Evolutionary conservation across 1,284 basidiomycete species (phyloP).

Genomic region (Sphagnurus paluster): DNA sequence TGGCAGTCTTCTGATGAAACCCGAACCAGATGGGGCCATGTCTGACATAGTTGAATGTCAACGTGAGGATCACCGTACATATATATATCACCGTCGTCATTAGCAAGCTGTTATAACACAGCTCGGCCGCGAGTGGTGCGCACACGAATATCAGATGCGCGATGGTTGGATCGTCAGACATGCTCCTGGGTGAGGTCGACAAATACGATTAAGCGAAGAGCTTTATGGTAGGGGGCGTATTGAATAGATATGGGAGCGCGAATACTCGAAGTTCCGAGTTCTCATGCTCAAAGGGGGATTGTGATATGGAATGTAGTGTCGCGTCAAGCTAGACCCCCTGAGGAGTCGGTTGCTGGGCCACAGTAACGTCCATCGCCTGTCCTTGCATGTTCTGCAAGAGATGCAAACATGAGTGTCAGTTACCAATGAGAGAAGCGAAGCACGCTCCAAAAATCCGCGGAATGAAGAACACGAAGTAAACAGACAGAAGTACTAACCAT

Average conservation of each 20-base stretch:
- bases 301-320: neutral
- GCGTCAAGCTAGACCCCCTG: slow-evolving; percentile 41
- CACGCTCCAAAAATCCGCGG: neutral
- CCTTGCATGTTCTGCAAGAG: slow-evolving; percentile 44
- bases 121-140: too few species aligned
- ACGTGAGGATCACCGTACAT: neutral
- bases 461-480: slow-evolving; percentile 1
- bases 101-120: too few species aligned
- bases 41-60: neutral
- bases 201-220: neutral
- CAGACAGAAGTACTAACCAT: slow-evolving; percentile 48
- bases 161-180: neutral
- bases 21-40: neutral
- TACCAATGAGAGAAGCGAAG: slow-evolving; percentile 8
- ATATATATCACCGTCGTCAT: too few species aligned
- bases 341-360: slow-evolving; percentile 52
- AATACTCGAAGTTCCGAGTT: neutral
- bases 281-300: neutral
- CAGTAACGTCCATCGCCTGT: slow-evolving; percentile 42
- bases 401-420: slow-evolving; percentile 4
- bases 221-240: neutral
- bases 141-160: too few species aligned
- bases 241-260: neutral
- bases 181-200: neutral
- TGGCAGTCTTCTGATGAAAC: neutral